phyloP scores from a whole-genome alignment of 129 eudicot species.

The Arctium lappa region DNA sequence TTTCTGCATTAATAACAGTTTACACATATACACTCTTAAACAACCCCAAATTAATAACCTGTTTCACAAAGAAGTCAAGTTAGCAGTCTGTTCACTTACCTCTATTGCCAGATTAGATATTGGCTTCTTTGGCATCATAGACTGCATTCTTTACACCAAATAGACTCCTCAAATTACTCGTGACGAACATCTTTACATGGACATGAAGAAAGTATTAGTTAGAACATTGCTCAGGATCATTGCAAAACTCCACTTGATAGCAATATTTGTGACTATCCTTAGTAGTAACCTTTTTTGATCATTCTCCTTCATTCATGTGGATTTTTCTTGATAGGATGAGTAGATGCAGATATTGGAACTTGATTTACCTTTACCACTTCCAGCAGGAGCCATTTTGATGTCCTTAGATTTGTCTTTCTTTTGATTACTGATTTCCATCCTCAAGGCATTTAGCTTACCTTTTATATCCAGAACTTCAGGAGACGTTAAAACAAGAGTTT shows the following conservation, averaged over 20 bases:
- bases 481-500: conserved; percentile 9
- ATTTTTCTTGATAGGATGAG: neutral
- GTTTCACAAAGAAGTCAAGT: neutral
- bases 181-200: neutral
- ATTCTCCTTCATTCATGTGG: neutral
- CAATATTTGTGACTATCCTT: neutral
- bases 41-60: neutral
- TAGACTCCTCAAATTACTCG: neutral
- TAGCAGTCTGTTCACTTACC: neutral
- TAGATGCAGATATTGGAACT: neutral
- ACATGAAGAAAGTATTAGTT: neutral
- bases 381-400: neutral
- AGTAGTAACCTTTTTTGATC: neutral
- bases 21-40: neutral
- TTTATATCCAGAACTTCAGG: conserved; percentile 32
- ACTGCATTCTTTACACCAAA: neutral
- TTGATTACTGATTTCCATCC: conserved; percentile 28
- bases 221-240: neutral
- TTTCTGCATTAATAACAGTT: neutral
- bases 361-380: conserved; percentile 3
- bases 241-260: too few species aligned
- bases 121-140: neutral
- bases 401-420: conserved; percentile 15
- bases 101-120: neutral
- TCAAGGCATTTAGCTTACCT: conserved; percentile 31